These are phyloP conservation scores for Irpex sp. DNA, from an alignment of 1,284 basidiomycete species.

Conservation along the genomic window DNA sequence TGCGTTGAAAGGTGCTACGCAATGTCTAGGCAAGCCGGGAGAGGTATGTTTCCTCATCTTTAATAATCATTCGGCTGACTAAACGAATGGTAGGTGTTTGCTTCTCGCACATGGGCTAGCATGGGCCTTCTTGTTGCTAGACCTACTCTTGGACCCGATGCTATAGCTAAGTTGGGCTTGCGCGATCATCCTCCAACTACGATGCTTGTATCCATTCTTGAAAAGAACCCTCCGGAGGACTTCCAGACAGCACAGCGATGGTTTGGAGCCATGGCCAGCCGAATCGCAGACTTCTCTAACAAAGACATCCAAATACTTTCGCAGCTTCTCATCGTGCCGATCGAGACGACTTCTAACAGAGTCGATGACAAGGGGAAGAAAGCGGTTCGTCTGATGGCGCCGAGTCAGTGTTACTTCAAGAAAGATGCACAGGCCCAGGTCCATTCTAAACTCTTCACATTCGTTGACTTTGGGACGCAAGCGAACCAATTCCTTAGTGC, in stretches of 20 bases:
- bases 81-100: conserved; percentile 59
- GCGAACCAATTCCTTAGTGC: conserved; percentile 85
- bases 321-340: conserved; percentile 53
- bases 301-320: conserved; percentile 47
- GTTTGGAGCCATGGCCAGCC: conserved; percentile 77
- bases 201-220: conserved; percentile 62
- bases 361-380: conserved; percentile 23
- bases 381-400: conserved; percentile 46
- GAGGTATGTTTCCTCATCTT: conserved; percentile 44
- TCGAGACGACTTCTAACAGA: conserved; percentile 20
- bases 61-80: background rate
- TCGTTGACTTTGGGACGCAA: conserved; percentile 83
- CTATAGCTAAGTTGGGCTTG: conserved; percentile 69
- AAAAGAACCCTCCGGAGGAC: conserved; percentile 60
- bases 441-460: conserved; percentile 79
- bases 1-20: conserved; percentile 48
- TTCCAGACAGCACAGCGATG: conserved; percentile 55
- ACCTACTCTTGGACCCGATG: conserved; percentile 48
- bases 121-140: conserved; percentile 77
- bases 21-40: conserved; percentile 61
- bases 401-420: conserved; percentile 69
- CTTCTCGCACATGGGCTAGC: conserved; percentile 62
- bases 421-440: conserved; percentile 47
- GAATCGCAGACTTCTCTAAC: conserved; percentile 39
- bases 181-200: conserved; percentile 70